phyloP scores from a whole-genome alignment of 495 filamentous ascomycete species.

The Tetracladium marchalianum region DNA sequence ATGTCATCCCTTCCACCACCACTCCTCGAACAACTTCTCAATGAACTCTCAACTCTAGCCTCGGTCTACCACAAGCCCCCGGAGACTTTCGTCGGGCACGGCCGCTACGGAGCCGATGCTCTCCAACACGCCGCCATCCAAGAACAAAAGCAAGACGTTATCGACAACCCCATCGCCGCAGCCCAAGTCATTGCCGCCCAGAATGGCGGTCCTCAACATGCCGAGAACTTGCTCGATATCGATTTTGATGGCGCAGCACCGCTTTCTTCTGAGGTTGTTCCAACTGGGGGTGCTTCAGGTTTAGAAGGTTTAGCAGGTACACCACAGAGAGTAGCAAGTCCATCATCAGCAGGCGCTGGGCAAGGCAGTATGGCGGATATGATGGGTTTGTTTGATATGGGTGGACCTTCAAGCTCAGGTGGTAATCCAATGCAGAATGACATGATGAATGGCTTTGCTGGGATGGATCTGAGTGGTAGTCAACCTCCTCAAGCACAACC shows the following conservation, averaged over 20 bases:
- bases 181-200: conserved; percentile 63
- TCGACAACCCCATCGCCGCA: conserved; percentile 88
- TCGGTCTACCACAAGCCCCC: conserved; percentile 99
- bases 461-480: conserved; percentile 59
- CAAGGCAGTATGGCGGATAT: conserved; percentile 71
- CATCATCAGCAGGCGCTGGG: conserved; percentile 32
- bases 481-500: conserved; percentile 40
- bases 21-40: conserved; percentile 77
- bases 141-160: conserved; percentile 83
- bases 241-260: conserved; percentile 95
- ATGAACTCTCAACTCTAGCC: conserved; percentile 88
- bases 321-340: conserved; percentile 67
- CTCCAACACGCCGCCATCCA: conserved; percentile 94
- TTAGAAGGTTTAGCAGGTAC: conserved; percentile 70
- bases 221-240: conserved; percentile 93
- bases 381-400: conserved; percentile 67
- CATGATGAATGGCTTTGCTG: conserved; percentile 77
- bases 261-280: conserved; percentile 70
- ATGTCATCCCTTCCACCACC: conserved; percentile 76
- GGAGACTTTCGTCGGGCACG: conserved; percentile 91
- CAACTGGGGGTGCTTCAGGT: conserved; percentile 45
- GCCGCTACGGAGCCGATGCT: conserved; percentile 85
- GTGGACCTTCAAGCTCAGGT: neutral
- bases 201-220: conserved; percentile 49
- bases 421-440: conserved; percentile 35